Conservation (phyloP, 208 protist genomes). For the Sergeia podlipaevii region DNA sequence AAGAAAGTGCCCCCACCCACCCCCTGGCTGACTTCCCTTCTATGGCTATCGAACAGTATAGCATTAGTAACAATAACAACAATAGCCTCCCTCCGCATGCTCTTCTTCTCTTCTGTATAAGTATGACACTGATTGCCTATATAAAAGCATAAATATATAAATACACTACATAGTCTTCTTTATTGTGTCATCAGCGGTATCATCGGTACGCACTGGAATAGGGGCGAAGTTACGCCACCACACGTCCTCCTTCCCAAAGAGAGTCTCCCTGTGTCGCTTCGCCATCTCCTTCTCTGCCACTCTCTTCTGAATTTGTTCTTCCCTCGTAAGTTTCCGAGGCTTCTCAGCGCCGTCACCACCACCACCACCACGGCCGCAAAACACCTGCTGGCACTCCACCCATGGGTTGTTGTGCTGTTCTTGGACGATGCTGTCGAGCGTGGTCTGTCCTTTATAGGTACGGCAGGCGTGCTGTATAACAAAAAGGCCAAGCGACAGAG, state of each 20-base stretch:
- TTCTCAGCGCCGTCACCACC: not conserved
- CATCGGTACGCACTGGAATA: constrained; percentile 30
- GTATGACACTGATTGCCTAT: too few species aligned
- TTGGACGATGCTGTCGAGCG: constrained; percentile 33
- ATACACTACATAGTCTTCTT: constrained; percentile 2
- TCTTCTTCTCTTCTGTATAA: too few species aligned
- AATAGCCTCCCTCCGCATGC: too few species aligned
- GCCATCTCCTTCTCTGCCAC: constrained; percentile 12
- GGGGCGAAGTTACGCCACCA: constrained; percentile 36
- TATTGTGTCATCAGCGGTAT: constrained; percentile 22
- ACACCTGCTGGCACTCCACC: not conserved
- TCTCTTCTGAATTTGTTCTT: constrained; percentile 12
- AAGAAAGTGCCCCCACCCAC: too few species aligned
- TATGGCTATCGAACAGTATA: too few species aligned
- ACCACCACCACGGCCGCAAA: not conserved
- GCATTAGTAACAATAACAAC: too few species aligned
- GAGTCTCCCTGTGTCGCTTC: constrained; percentile 13
- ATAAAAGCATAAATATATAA: too few species aligned
- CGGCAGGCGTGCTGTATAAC: constrained; percentile 27
- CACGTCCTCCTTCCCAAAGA: constrained; percentile 31
- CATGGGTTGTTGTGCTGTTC: not conserved
- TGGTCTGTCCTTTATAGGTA: constrained; percentile 33
- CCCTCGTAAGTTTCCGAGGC: not conserved
- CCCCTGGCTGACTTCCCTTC: too few species aligned
- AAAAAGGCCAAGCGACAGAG: constrained; percentile 20